These are phyloP conservation scores for Jaltomata sinuosa DNA, from an alignment of 257 asterid species.

Conservation along the genomic window DNA sequence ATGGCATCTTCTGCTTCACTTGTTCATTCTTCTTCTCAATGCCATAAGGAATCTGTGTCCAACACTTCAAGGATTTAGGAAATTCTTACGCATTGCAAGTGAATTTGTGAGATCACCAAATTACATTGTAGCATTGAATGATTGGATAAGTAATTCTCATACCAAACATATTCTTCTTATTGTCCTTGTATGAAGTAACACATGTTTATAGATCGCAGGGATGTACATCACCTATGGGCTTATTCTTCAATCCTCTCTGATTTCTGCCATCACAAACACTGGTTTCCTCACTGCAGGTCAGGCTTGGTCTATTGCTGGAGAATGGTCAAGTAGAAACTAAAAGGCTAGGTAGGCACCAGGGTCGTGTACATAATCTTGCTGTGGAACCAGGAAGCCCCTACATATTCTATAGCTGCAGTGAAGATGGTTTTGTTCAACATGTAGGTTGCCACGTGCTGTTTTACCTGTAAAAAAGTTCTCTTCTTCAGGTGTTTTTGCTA, in stretches of 20 bases:
- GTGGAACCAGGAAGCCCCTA: conserved; percentile 77
- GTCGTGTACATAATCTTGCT: conserved; percentile 78
- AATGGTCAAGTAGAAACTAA: conserved; percentile 56
- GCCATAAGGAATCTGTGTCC: not conserved
- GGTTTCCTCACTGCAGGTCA: conserved; percentile 42
- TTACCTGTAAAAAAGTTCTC: not conserved
- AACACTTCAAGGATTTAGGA: not conserved
- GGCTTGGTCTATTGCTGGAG: conserved; percentile 51
- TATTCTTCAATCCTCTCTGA: not conserved
- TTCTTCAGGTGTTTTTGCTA: not conserved
- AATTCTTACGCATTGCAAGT: not conserved
- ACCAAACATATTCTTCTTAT: not conserved
- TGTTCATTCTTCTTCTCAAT: not conserved
- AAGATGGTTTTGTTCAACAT: conserved; percentile 71
- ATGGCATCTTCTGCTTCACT: not conserved
- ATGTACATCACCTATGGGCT: not conserved
- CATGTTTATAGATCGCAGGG: not conserved
- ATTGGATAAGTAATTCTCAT: not conserved
- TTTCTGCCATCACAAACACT: not conserved
- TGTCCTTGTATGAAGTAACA: not conserved
- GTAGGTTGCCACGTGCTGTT: conserved; percentile 27
- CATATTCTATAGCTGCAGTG: conserved; percentile 72
- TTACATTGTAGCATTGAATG: not conserved
- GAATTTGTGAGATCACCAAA: not conserved
- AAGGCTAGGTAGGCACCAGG: conserved; percentile 54